Evolutionary conservation across 305 asterid genomes (phyloP).

Genomic region (Rubia tinctorum): DNA sequence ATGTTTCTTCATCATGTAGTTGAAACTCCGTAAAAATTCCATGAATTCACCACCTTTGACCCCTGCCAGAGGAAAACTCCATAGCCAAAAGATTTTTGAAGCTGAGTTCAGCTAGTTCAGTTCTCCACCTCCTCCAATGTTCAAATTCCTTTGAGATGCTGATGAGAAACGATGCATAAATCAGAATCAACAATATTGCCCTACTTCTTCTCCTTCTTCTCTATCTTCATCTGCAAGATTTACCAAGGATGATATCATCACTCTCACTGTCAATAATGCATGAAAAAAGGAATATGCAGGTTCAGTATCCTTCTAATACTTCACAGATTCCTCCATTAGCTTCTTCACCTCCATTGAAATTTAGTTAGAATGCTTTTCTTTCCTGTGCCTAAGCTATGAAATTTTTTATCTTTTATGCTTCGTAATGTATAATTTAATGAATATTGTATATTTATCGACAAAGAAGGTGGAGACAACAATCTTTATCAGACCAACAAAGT

Average conservation of each 20-base stretch:
- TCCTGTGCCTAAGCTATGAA: neutral
- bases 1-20: constrained; percentile 28
- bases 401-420: neutral
- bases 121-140: constrained; percentile 60
- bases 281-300: constrained; percentile 7
- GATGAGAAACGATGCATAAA: constrained; percentile 40
- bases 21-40: constrained; percentile 67
- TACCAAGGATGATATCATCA: constrained; percentile 24
- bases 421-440: neutral
- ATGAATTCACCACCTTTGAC: constrained; percentile 64
- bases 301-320: constrained; percentile 27
- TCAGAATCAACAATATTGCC: neutral
- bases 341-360: constrained; percentile 27
- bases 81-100: constrained; percentile 17
- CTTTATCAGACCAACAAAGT: constrained; percentile 20
- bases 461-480: constrained; percentile 22
- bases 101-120: constrained; percentile 41
- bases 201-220: constrained; percentile 8
- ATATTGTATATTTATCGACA: constrained; percentile 10
- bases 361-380: neutral
- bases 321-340: constrained; percentile 35
- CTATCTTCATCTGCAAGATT: constrained; percentile 21
- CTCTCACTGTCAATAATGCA: constrained; percentile 25
- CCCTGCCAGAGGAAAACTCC: constrained; percentile 23
- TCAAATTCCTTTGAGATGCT: constrained; percentile 56